Conservation (phyloP, 2,329 filamentous ascomycete species). For the Paraconiothyrium brasiliense region DNA sequence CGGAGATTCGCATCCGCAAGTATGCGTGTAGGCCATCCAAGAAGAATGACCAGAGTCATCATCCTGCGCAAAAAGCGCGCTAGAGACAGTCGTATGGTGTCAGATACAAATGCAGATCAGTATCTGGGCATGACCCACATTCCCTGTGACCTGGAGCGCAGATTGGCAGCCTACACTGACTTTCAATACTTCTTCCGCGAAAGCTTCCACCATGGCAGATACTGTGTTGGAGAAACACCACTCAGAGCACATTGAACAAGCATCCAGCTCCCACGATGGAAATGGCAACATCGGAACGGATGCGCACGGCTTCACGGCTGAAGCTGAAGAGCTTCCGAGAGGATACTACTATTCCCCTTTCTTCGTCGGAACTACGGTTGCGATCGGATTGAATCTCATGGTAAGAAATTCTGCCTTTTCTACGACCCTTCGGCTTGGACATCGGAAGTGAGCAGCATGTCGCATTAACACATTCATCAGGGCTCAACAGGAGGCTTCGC, state of each 20-base stretch:
- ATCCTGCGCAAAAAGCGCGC: not conserved
- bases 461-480: conserved; percentile 2
- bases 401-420: not conserved
- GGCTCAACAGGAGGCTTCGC: conserved; percentile 25
- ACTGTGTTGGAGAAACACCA: conserved; percentile 16
- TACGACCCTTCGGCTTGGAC: not conserved
- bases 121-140: conserved; percentile 2
- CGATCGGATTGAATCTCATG: conserved; percentile 23
- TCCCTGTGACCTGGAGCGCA: conserved; percentile 20
- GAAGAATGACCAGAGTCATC: not conserved
- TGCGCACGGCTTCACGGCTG: conserved; percentile 49
- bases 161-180: not conserved
- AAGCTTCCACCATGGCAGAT: not conserved
- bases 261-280: conserved; percentile 46
- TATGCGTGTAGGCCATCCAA: not conserved
- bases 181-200: not conserved
- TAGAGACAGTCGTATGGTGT: not conserved
- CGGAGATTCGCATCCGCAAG: not conserved
- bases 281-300: conserved; percentile 33
- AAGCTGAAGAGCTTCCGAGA: conserved; percentile 47
- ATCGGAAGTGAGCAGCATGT: not conserved
- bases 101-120: not conserved
- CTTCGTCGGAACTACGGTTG: conserved; percentile 51
- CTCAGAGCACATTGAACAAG: conserved; percentile 19
- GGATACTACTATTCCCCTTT: conserved; percentile 52